Evolutionary conservation across 2,329 filamentous ascomycete genomes (phyloP), one percentile per base, ranked within the genome.

Genomic region (Aspergillus ibericus): DNA sequence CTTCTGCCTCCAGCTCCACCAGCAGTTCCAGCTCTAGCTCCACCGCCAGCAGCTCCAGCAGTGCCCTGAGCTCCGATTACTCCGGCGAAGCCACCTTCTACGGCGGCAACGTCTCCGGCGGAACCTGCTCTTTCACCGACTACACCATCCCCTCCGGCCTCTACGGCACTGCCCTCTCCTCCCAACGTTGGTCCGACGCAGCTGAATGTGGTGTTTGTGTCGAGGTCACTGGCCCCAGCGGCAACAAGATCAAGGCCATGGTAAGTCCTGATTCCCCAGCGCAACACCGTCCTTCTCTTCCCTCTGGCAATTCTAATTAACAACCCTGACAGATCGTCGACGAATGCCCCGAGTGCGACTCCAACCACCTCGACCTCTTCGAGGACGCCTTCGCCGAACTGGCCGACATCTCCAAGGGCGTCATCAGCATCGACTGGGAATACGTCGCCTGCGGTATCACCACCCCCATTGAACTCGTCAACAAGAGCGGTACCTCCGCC

Each of bases 241-340:
- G 85, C 16, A 83, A 83, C 58, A 78, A 76, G 22, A 81, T 89
- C 70, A 88, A 80, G 32, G 86, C 83, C 38, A 89, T 90, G 87
- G 83, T 87, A 75, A 71, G 75, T 29, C 34, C 12, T 16, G 5
- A 18, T n/a, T 35, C 32, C 50, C 36, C 16, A 32, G 10, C n/a
- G n/a, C 32, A 27, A 18, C 34, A 15, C 53, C 25, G 16, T 25
- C 27, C 10, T n/a, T 42, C n/a, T 15, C 34, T 9, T 16, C 7
- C 7, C 35, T 38, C 12, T 29, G 46, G 25, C 36, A 18, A 56
- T 22, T 18, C 44, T 48, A 52, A 57, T 49, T n/a, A n/a, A 50
- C 46, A 20, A 18, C 20, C 13, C 32, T n/a, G 18, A 32, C 29
- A 83, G 81, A 75, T 85, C 62, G 81, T 83, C 18, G 84, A 86